Conservation (phyloP, 1,139 yeast species). For the Hanseniaspora uvarum region DNA sequence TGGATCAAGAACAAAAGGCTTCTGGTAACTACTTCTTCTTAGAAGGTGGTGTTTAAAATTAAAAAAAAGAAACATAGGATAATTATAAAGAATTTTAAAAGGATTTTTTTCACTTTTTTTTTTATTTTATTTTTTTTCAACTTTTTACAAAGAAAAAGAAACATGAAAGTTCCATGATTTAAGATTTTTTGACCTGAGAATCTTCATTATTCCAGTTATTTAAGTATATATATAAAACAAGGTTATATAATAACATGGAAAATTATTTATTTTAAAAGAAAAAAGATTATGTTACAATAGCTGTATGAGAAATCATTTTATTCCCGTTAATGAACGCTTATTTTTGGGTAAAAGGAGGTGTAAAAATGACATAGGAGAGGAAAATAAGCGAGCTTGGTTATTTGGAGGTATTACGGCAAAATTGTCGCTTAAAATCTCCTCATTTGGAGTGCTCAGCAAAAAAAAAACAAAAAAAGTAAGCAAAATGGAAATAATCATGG, state of each 20-base stretch:
- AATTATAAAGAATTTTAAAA: background rate
- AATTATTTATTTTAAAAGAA: background rate
- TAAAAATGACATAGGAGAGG: too few relatives aligned
- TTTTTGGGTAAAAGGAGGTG: too few relatives aligned
- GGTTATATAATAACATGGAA: background rate
- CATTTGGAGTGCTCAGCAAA: background rate
- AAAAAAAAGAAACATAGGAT: background rate
- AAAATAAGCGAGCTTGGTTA: background rate
- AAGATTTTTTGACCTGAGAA: background rate
- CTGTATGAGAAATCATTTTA: too few relatives aligned
- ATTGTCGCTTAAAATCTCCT: background rate
- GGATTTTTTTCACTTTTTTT: background rate
- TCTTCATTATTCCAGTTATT: background rate
- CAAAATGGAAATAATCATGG: too few relatives aligned
- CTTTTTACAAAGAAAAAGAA: background rate
- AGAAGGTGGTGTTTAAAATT: constrained; percentile 39
- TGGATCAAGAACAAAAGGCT: constrained; percentile 93
- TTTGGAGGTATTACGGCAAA: background rate
- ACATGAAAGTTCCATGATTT: background rate
- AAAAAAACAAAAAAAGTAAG: background rate
- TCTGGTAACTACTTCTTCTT: constrained; percentile 91
- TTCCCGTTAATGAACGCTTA: too few relatives aligned
- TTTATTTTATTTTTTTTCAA: background rate
- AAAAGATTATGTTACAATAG: background rate
- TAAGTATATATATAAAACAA: background rate